These are phyloP conservation scores for Triadica sebifera DNA, from an alignment of 345 rosid genomes.

Conservation along the genomic window DNA sequence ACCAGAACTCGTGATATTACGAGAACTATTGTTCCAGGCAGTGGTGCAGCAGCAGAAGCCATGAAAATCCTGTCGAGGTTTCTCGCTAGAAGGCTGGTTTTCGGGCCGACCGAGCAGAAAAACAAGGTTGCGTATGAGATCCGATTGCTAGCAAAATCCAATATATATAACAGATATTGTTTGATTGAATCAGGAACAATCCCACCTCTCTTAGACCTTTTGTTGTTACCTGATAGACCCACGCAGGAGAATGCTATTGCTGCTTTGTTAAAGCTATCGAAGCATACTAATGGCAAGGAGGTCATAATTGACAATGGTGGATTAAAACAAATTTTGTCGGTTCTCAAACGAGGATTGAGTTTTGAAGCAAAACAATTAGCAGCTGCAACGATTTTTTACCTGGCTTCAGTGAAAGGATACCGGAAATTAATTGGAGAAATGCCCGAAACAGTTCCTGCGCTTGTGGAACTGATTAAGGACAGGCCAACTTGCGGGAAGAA, in stretches of 20 bases:
- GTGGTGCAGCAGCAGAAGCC: slow-evolving; percentile 51
- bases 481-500: slow-evolving; percentile 61
- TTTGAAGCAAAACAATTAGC: slow-evolving; percentile 61
- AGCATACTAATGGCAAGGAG: slow-evolving; percentile 53
- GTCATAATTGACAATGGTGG: slow-evolving; percentile 58
- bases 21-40: slow-evolving; percentile 47
- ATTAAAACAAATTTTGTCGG: slow-evolving; percentile 40
- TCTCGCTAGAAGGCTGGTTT: slow-evolving; percentile 53
- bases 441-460: slow-evolving; percentile 50
- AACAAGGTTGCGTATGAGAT: slow-evolving; percentile 64
- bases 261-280: slow-evolving; percentile 68
- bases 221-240: slow-evolving; percentile 27
- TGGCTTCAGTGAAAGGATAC: slow-evolving; percentile 58
- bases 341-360: slow-evolving; percentile 51
- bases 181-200: slow-evolving; percentile 60
- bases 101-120: slow-evolving; percentile 50
- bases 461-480: slow-evolving; percentile 48
- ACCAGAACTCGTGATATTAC: slow-evolving; percentile 39
- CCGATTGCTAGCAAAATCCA: slow-evolving; percentile 59
- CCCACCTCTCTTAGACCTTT: slow-evolving; percentile 48
- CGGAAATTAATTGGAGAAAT: slow-evolving; percentile 58
- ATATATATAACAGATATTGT: slow-evolving; percentile 57
- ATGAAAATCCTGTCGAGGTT: slow-evolving; percentile 45
- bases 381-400: slow-evolving; percentile 67
- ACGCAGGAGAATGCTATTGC: slow-evolving; percentile 60